Percentiles rank a stretch among this genome's conserved stretches.
These are phyloP conservation scores for Spinellus fusiger DNA, from an alignment of 192 early-diverging fungal genomes.

Conservation along the genomic window DNA sequence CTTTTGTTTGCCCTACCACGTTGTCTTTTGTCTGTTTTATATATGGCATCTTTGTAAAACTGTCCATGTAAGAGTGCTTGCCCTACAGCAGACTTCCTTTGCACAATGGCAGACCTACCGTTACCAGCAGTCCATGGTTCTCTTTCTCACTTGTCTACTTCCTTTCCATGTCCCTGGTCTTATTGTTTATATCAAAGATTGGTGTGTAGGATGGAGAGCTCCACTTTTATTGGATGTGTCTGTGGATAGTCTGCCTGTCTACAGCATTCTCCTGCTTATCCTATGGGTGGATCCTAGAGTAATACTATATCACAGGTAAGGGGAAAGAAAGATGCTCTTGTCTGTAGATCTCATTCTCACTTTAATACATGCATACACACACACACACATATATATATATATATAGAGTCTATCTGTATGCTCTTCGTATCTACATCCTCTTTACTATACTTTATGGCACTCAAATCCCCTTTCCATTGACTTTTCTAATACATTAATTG, in stretches of 20 bases:
- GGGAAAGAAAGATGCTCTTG: no score
- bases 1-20: no score
- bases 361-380: no score
- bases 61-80: not conserved
- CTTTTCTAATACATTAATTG: not conserved
- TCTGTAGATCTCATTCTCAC: no score
- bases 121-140: not conserved
- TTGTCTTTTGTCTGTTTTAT: not conserved
- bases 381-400: no score
- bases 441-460: no score
- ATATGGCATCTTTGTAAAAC: not conserved
- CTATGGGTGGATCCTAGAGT: no score
- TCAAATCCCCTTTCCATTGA: no score
- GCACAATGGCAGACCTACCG: not conserved
- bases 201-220: slow-evolving; percentile 2
- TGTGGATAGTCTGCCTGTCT: not conserved
- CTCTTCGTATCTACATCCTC: no score
- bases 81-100: not conserved
- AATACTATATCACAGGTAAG: no score
- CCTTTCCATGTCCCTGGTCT: slow-evolving; percentile 6
- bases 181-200: slow-evolving; percentile 5
- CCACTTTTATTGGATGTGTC: not conserved
- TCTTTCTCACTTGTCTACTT: slow-evolving; percentile 2
- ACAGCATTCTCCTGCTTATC: not conserved
- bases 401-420: no score